Conservation (phyloP, 345 rosid genomes). For the Syzygium jambos region DNA sequence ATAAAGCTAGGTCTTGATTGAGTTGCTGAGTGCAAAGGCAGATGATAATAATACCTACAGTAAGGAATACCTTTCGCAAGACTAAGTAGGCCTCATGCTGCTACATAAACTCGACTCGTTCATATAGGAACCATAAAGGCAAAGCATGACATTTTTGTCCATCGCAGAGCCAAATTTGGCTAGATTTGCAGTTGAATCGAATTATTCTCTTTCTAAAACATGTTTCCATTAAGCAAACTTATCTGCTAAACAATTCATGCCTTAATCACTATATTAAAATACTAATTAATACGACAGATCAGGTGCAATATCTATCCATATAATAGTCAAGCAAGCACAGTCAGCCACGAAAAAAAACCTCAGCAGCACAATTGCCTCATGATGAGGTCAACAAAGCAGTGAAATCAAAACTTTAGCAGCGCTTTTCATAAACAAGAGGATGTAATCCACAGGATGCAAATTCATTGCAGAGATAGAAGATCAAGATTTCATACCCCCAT, state of each 20-base stretch:
- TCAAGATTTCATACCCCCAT: constrained; percentile 58
- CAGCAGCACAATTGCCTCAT: background rate
- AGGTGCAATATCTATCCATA: background rate
- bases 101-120: background rate
- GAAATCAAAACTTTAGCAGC: background rate
- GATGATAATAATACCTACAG: background rate
- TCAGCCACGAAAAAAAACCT: background rate
- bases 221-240: background rate
- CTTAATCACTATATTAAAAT: too few relatives aligned
- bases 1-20: background rate
- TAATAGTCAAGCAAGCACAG: too few relatives aligned
- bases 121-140: background rate
- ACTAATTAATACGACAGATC: too few relatives aligned
- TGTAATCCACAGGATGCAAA: background rate
- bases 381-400: background rate
- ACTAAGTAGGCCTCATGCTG: background rate
- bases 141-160: background rate
- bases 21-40: background rate
- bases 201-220: background rate
- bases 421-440: background rate
- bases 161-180: background rate
- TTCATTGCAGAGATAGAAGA: background rate
- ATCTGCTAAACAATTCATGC: background rate
- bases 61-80: background rate
- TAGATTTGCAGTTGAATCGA: background rate